Base-by-base conservation (phyloP, 2,329 filamentous ascomycete species). In the Lasiodiplodia hormozganensis region DNA sequence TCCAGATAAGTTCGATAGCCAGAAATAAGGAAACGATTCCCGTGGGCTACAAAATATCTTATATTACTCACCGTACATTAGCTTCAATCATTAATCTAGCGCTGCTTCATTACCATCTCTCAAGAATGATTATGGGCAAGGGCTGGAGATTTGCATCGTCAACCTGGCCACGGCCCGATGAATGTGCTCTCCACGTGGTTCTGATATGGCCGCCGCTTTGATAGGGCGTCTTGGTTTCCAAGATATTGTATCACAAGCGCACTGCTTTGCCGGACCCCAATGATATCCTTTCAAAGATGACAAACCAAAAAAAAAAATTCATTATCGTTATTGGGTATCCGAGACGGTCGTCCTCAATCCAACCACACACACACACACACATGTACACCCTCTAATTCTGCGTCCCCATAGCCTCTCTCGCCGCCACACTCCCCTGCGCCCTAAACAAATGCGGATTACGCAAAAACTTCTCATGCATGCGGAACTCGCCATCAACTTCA, bases 361-460 rank as follows among this genome's bases (percentile, higher is more conserved):
- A 62, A 18, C n/a, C 11, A 4, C 10, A 16, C 18, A 28, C 31
- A 10, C 11, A 4, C 10, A 16, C 18, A 28, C 31, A 10, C 38
- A 38, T 16, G 16, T 25, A 7, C 23, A 31, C 34, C 31, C 8
- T 34, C 31, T 14, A 67, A 40, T 67, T 67, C 36, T 52, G 40
- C 31, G 65, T 67, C 31, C 40, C 65, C 65, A 67, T 67, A 11
- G 65, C 65, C 53, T 67, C 65, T 25, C 65, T 67, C 21, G 65
- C 65, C n/a, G 54, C 60, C 65, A 67, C 65, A 8, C 65, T 67
- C 40, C 65, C 65, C 54, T 67, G 65, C 23, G 65, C 65, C 65
- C 65, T 67, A n/a, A 67, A 67, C 53, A 67, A 21, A 25, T 60
- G 51, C 54, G 65, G 65, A 38, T 47, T 67, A 4, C 65, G 23